These are phyloP conservation scores for Trypanosoma avium DNA, from an alignment of 208 protist species.

Conservation along the genomic window DNA sequence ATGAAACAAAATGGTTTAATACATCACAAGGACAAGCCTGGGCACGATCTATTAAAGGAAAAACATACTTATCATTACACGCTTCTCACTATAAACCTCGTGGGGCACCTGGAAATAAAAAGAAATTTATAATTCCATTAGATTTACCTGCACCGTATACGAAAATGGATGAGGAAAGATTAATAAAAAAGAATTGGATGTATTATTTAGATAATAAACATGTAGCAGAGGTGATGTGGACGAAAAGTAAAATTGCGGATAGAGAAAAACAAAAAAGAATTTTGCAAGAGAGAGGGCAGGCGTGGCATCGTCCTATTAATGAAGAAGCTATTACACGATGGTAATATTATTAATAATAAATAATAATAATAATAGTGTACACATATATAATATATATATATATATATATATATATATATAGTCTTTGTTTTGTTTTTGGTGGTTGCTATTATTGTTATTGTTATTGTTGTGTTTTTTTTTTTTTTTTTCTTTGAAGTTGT, in stretches of 20 bases:
- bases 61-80: slow-evolving; percentile 81
- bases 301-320: slow-evolving; percentile 88
- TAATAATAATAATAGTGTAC: not conserved
- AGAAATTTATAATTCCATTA: slow-evolving; percentile 62
- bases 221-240: slow-evolving; percentile 90
- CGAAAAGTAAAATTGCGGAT: slow-evolving; percentile 73
- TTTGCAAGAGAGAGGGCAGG: slow-evolving; percentile 81
- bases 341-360: slow-evolving; percentile 28
- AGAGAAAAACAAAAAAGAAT: slow-evolving; percentile 71
- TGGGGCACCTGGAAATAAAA: slow-evolving; percentile 84
- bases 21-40: slow-evolving; percentile 60
- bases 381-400: not conserved
- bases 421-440: not conserved
- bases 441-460: not conserved
- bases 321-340: slow-evolving; percentile 55
- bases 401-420: not conserved
- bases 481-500: not conserved
- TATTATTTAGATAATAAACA: slow-evolving; percentile 92
- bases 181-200: slow-evolving; percentile 88
- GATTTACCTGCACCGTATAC: slow-evolving; percentile 86
- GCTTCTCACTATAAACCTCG: slow-evolving; percentile 64
- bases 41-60: slow-evolving; percentile 72
- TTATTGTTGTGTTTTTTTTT: not conserved
- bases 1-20: slow-evolving; percentile 74
- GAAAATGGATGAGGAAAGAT: slow-evolving; percentile 84